These are phyloP conservation scores for Rhizopus sp. DNA, from an alignment of 371 early-diverging fungal species.

Conservation along the genomic window DNA sequence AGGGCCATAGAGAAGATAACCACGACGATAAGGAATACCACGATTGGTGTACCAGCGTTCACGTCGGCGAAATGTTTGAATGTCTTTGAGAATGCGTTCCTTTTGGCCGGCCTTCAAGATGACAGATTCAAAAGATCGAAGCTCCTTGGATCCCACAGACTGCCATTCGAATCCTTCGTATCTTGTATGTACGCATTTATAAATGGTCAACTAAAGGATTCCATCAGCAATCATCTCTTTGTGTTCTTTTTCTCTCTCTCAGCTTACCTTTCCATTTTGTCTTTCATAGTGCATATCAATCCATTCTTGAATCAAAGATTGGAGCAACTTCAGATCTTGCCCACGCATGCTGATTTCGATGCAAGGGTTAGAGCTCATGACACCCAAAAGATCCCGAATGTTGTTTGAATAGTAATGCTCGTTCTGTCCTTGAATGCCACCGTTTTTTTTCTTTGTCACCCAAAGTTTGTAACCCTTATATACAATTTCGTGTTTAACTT, in stretches of 20 bases:
- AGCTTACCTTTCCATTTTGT: conserved; percentile 28
- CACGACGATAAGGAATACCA: conserved; percentile 94
- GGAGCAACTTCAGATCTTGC: conserved; percentile 19
- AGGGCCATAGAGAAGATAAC: conserved; percentile 72
- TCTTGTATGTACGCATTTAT: conserved; percentile 28
- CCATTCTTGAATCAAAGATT: conserved; percentile 42
- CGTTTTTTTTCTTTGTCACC: conserved; percentile 25
- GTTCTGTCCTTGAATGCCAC: neutral
- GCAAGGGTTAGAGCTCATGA: conserved; percentile 23
- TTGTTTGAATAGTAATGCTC: conserved; percentile 11
- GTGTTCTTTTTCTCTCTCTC: neutral
- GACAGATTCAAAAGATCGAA: conserved; percentile 37
- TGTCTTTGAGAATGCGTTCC: conserved; percentile 37
- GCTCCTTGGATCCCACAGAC: conserved; percentile 26
- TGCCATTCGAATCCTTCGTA: conserved; percentile 30
- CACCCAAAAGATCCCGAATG: conserved; percentile 22
- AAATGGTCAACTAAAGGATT: conserved; percentile 26
- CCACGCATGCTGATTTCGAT: conserved; percentile 31
- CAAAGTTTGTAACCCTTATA: conserved; percentile 38
- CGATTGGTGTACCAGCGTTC: conserved; percentile 81
- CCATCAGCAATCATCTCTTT: neutral
- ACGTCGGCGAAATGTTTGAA: conserved; percentile 36
- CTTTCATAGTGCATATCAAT: conserved; percentile 30
- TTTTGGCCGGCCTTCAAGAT: conserved; percentile 44
- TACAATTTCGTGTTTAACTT: conserved; percentile 17